Evolutionary conservation across 345 rosid genomes (phyloP).

Genomic region (Gossypium sturtianum): DNA sequence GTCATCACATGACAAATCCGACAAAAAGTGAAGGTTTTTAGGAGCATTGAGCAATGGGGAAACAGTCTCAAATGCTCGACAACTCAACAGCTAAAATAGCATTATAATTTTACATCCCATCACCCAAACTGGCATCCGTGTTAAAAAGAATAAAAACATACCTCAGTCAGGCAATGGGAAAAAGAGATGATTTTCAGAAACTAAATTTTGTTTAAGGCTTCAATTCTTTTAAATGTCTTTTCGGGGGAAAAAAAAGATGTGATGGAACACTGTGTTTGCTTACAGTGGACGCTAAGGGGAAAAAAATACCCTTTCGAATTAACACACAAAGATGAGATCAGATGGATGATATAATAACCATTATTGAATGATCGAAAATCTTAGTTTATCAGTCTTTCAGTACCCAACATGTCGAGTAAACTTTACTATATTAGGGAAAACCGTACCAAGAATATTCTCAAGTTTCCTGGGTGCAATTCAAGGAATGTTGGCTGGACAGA

Average conservation of each 20-base stretch:
- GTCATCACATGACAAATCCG: slow-evolving; percentile 12
- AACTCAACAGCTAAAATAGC: neutral
- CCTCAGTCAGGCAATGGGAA: no score
- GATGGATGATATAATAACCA: neutral
- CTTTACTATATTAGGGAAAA: neutral
- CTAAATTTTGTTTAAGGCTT: no score
- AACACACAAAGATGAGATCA: neutral
- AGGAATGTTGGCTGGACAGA: neutral
- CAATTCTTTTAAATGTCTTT: neutral
- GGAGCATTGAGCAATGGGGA: neutral
- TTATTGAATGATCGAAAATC: neutral
- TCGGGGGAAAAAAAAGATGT: neutral
- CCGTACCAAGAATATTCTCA: slow-evolving; percentile 4
- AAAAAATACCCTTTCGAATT: neutral
- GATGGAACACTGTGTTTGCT: neutral
- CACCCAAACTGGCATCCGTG: no score
- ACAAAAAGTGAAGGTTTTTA: neutral
- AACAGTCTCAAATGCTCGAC: slow-evolving; percentile 4
- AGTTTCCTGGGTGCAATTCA: neutral
- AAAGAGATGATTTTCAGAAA: no score
- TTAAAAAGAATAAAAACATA: no score
- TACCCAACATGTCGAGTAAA: neutral
- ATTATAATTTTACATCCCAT: no score
- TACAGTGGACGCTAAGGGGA: neutral
- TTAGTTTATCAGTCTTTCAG: neutral